Evolutionary conservation across 164 flowering plant genomes (phyloP).

Genomic region (Sextonia rubra): DNA sequence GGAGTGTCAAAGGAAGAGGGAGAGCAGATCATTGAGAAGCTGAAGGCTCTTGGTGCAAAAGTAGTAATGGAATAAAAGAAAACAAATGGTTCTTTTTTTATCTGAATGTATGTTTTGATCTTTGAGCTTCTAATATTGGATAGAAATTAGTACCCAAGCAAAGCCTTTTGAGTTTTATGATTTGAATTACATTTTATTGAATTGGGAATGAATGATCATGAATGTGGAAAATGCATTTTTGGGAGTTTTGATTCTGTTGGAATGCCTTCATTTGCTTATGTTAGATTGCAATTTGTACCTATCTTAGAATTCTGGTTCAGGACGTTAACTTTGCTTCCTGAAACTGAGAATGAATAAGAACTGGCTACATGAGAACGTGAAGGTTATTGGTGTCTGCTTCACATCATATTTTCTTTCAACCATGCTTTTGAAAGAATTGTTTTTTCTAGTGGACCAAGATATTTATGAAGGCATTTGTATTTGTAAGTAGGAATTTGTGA

Average conservation of each 20-base stretch:
- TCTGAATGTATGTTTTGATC: neutral
- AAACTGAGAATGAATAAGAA: neutral
- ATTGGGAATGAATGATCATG: neutral
- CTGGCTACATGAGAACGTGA: neutral
- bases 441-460: neutral
- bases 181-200: no score
- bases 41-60: constrained; percentile 81
- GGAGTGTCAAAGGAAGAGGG: constrained; percentile 84
- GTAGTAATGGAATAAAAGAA: constrained; percentile 62
- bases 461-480: neutral
- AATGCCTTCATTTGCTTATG: no score
- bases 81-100: neutral
- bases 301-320: neutral
- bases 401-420: no score
- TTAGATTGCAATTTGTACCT: neutral
- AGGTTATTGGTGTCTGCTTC: neutral
- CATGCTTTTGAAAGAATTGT: neutral
- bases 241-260: no score
- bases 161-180: neutral
- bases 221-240: neutral
- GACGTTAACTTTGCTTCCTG: neutral
- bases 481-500: neutral
- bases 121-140: constrained; percentile 1
- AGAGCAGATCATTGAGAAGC: constrained; percentile 64
- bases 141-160: neutral